Evolutionary conservation across 768 basidiomycete species (phyloP), one percentile per base, ranked within the genome.

Genomic region (Kwoniella sp.): DNA sequence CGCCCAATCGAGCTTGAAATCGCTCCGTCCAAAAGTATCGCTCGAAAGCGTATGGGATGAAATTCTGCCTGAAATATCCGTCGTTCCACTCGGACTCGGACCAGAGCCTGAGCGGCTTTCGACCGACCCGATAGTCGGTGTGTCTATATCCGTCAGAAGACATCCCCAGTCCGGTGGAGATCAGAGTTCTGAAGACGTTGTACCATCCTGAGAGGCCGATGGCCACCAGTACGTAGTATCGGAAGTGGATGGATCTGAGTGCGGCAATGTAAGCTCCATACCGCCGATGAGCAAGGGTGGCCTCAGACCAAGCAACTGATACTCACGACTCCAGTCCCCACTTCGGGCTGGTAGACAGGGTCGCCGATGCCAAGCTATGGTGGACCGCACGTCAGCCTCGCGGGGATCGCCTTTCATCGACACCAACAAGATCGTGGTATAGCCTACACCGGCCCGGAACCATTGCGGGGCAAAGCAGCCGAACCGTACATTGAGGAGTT

Each of bases 391-490:
- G 19, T 34, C n/a, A 44, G 46, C 28, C 2, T 19, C 40, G 15
- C 33, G 19, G 22, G 37, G 23, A 25, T 34, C 19, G 14, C 31
- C 8, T 22, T 26, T 49, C 36, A 31, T 28, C 26, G 40, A 25
- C 6, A 60, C 64, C 43, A 28, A 63, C 64, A 66, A 66, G 50
- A 69, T 66, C 25, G 64, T 57, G 10, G 64, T 69, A 28, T 57
- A 66, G 6, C 67, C 67, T 7, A 29, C 56, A 9, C 67, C 67
- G 6, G 43, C 57, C 20, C 67, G 20, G 37, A 41, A 46, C 64
- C 65, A 66, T 27, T 69, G 67, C 0, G 67, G 67, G 2, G 62
- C 61, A 19, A 69, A 61, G 14, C 58, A 50, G 1, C 67, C 67
- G 29, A 69, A 50, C 8, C 67, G 50, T 12, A 66, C 50, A 42